phyloP scores from a whole-genome alignment of 2,329 filamentous ascomycete genomes.

The Raffaelea albimanens region DNA sequence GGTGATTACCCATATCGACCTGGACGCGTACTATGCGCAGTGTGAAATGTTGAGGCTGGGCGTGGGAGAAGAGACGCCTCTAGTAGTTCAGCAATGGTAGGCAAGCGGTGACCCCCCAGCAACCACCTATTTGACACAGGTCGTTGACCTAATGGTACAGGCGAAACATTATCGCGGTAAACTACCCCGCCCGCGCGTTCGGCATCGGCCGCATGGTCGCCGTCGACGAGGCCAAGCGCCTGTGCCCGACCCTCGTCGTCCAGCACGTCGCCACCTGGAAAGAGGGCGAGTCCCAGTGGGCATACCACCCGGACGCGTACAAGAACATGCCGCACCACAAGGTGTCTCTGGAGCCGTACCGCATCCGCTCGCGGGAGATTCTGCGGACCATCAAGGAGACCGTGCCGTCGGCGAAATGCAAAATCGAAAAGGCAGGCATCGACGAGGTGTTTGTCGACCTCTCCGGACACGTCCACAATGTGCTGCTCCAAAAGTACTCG shows the following conservation, averaged over 20 bases:
- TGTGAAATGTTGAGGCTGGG: conserved; percentile 86
- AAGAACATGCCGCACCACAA: conserved; percentile 80
- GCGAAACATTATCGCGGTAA: conserved; percentile 91
- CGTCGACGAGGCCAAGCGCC: conserved; percentile 70
- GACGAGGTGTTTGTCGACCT: conserved; percentile 95
- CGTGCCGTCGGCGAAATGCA: conserved; percentile 41
- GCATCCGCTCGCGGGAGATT: conserved; percentile 75
- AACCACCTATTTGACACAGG: background rate
- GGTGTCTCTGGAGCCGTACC: conserved; percentile 87
- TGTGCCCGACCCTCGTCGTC: conserved; percentile 73
- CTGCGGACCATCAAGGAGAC: conserved; percentile 66
- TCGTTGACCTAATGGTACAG: conserved; percentile 25
- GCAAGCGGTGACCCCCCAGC: background rate
- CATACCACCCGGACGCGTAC: conserved; percentile 73
- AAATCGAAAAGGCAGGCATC: conserved; percentile 84
- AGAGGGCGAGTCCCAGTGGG: conserved; percentile 86
- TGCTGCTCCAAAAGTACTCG: conserved; percentile 61
- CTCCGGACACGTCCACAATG: conserved; percentile 69
- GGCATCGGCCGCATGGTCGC: conserved; percentile 74
- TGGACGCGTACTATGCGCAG: conserved; percentile 96
- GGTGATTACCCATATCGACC: conserved; percentile 82
- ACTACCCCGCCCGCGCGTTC: conserved; percentile 79
- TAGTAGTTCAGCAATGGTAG: conserved; percentile 90
- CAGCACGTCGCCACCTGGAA: conserved; percentile 95
- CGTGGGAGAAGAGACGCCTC: conserved; percentile 62